phyloP scores from a whole-genome alignment of 805 yeast genomes.

The Spathaspora boniae region DNA sequence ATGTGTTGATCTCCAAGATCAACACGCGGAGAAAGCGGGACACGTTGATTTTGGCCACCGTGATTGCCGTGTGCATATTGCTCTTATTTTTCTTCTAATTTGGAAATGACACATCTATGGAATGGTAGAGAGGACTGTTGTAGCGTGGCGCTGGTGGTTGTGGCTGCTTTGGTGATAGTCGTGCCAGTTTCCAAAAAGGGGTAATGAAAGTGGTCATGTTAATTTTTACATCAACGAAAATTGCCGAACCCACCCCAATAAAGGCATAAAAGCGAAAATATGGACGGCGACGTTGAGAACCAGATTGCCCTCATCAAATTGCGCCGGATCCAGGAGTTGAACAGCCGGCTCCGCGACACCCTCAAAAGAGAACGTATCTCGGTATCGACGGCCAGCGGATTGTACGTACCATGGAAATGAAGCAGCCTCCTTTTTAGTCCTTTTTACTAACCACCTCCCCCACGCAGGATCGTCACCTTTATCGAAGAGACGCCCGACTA shows the following conservation, averaged over 20 bases:
- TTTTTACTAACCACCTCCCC: slow-evolving; percentile 8
- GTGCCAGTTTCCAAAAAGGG: neutral
- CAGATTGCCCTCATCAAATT: slow-evolving; percentile 56
- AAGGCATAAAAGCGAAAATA: neutral
- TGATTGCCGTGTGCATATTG: slow-evolving; percentile 71
- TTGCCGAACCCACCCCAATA: slow-evolving; percentile 1
- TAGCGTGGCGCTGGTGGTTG: neutral
- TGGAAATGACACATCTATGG: neutral
- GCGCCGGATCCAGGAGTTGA: slow-evolving; percentile 57
- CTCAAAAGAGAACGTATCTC: slow-evolving; percentile 56
- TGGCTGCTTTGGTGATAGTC: neutral
- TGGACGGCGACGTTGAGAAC: slow-evolving; percentile 19
- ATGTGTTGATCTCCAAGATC: slow-evolving; percentile 69
- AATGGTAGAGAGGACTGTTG: neutral
- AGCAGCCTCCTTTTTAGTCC: neutral
- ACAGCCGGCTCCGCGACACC: slow-evolving; percentile 48
- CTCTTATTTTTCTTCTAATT: slow-evolving; percentile 50
- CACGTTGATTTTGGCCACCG: slow-evolving; percentile 72
- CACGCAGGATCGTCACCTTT: slow-evolving; percentile 36
- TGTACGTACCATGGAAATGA: slow-evolving; percentile 19
- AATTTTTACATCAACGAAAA: no score
- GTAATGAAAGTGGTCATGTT: no score
- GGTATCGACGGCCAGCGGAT: slow-evolving; percentile 58
- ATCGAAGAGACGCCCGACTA: slow-evolving; percentile 45
- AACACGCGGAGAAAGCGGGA: slow-evolving; percentile 88